Base-by-base conservation (phyloP, 352 stramenopile genomes). In the Phytopythium kandeliae region DNA sequence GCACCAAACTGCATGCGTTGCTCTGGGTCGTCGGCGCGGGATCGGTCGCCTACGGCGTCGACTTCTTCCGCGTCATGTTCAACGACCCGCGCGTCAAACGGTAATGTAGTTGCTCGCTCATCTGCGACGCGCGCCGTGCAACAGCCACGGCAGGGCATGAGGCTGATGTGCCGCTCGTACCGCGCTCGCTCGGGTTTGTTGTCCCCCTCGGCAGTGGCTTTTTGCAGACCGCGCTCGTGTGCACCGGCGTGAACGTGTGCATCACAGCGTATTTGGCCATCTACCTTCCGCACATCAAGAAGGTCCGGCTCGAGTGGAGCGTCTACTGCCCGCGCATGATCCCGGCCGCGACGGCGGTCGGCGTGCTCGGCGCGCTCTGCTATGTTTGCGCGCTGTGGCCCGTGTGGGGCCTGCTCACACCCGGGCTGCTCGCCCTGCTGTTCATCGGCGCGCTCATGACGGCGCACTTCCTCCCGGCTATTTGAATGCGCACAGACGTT, bases 261-360 rank as follows among this genome's bases (percentile, higher is more conserved):
- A 94, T 96, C 65, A 92, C 87, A 38, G 60, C 61, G 54, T 96
- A 96, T 54, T 52, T 96, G 55, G 78, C 83, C 34, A 62, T 96
- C 33, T 96, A 91, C 58, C 60, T 96, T 61, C 87, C 86, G 19
- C 86, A 94, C 53, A 71, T 96, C 48, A 82, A 87, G 57, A 71
- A 75, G 35, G 78, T 95, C 47, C 59, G 73, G 35, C 64, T 96
- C 37, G 81, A 94, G 38, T 96, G 87, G 87, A 95, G 81, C 62
- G 77, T 96, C 12, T 98, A 97, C 62, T 98, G 89, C 61, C 92
- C 92, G 15, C 71, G 85, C 16, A 92, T 97, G 60, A 88, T 98
- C 57, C 89, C 94, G 1, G 80, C 63, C 2, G 91, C 95, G 48
- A 96, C 83, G 0, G 54, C 75, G 26, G 67, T 87, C 26, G 85